These are phyloP conservation scores for Aureobasidium subglaciale DNA, from an alignment of 2,329 filamentous ascomycete genomes.

Conservation along the genomic window DNA sequence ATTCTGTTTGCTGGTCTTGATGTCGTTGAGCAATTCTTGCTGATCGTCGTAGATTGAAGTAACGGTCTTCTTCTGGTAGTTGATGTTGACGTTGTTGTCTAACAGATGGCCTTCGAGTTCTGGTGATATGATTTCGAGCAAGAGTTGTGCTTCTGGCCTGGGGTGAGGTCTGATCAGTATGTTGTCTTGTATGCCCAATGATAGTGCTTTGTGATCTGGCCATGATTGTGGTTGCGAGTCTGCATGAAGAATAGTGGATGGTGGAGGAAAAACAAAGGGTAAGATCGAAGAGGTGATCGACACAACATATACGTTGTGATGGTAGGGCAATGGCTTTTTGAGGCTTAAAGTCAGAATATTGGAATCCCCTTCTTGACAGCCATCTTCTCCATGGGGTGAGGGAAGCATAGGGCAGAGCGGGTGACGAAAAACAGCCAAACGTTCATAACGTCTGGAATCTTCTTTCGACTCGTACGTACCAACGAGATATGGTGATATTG, in stretches of 20 bases:
- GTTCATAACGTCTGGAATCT: background rate
- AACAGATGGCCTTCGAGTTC: slow-evolving; percentile 4
- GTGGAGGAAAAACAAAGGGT: background rate
- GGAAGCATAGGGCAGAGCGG: background rate
- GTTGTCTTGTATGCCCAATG: background rate
- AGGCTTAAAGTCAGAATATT: slow-evolving; percentile 10
- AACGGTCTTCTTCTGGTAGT: slow-evolving; percentile 4
- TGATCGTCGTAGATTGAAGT: background rate
- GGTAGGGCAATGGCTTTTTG: slow-evolving; percentile 14
- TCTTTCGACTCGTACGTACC: slow-evolving; percentile 5
- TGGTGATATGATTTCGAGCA: background rate
- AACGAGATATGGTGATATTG: background rate
- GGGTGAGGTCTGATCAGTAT: slow-evolving; percentile 10
- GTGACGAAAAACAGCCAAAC: background rate
- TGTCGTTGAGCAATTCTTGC: slow-evolving; percentile 10
- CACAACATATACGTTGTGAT: slow-evolving; percentile 10
- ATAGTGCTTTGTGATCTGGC: background rate
- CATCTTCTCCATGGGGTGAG: background rate
- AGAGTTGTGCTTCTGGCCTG: background rate
- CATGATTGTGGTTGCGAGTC: background rate
- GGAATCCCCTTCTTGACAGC: background rate
- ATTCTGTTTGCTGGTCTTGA: background rate
- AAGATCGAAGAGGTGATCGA: background rate
- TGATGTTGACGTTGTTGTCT: background rate
- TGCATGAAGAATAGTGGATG: no score